Evolutionary conservation across 2,329 filamentous ascomycete genomes (phyloP), one percentile per base, ranked within the genome.

Genomic region (Meredithiella fracta): DNA sequence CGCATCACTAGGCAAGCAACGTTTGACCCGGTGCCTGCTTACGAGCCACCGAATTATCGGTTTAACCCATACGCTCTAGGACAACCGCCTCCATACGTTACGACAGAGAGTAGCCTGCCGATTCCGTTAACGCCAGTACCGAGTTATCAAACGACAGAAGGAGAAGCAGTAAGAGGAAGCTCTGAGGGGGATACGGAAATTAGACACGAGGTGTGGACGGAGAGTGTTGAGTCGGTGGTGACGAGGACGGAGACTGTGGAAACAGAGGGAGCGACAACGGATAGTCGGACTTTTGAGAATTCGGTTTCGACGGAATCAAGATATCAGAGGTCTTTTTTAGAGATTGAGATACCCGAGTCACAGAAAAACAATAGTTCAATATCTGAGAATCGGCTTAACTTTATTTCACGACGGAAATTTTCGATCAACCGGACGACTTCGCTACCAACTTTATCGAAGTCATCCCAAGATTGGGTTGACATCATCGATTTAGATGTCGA

Each of bases 11-110:
- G 50, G 29, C 29, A 31, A 8, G 50, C 54, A n/a, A 55, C 49
- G 1, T n/a, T 52, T n/a, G 57, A 59, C 22, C 57, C 57, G 8
- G 57, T 59, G 22, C 57, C 57, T 15, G 34, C 57, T 9, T 59
- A 59, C 51, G 57, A 51, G 8, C 57, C 54, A 9, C 51, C 57
- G 9, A 51, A 29, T 15, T 56, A 53, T 38, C 50, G 50, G 11
- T 52, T 38, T 25, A 37, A 49, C 26, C 40, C 26, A 22, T 54
- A 54, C 42, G 25, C 29, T 34, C 6, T 34, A 22, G 29, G 11
- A 34, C 40, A 38, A 34, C n/a, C 29, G 4, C 53, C 29, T 11
- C 20, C 53, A 20, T 47, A 47, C 34, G 17, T 40, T 11, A 29
- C 23, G 17, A 4, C 44, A 3, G 25, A 40, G n/a, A 25, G 26